Evolutionary conservation across 2,329 filamentous ascomycete genomes (phyloP), one percentile per base, ranked within the genome.

Genomic region (Apiospora sp.): DNA sequence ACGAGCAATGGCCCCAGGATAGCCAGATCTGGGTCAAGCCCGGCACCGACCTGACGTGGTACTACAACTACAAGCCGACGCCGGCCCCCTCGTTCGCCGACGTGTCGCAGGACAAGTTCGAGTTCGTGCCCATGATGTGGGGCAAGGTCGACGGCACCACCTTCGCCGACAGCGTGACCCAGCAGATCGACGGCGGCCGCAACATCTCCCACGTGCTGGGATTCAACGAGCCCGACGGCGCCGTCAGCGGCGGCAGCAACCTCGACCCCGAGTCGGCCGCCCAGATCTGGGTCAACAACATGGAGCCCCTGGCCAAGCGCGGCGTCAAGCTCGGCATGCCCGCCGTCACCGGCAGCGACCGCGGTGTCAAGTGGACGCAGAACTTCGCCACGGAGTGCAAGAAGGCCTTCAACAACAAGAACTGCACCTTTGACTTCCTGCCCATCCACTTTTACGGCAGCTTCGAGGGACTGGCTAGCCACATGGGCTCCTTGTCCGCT

Each of bases 101-200:
- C 69, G 78, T 86, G 43, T 77, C 86, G 0, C 88, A 91, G 76
- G 83, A 85, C 19, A 81, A 86, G 19, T 89, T 96, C 76, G 87
- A 93, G 80, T 96, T 94, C 81, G 91, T 96, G 1, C 93, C 94
- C 69, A 94, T 95, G 93, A 88, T 95, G 73, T 96, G 92, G 92
- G 92, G 92, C 44, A 84, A 89, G 13, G 83, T 83, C 41, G 83
- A 85, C 71, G 86, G 89, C 78, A 90, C 87, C 0, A 84, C 86
- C 0, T 95, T 95, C 81, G 85, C 91, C 54, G 82, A 87, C 71
- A 84, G 86, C 1, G 88, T 96, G 51, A 87, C 85, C 76, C 75
- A 77, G 1, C 85, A 92, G 70, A 86, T 94, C 71, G 76, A 84
- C 67, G 76, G 81, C 51, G 86, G 87, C 7, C 81, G 83, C 75